Evolutionary conservation across 306 rosid genomes (phyloP).

Genomic region (Spatholobus suberectus): DNA sequence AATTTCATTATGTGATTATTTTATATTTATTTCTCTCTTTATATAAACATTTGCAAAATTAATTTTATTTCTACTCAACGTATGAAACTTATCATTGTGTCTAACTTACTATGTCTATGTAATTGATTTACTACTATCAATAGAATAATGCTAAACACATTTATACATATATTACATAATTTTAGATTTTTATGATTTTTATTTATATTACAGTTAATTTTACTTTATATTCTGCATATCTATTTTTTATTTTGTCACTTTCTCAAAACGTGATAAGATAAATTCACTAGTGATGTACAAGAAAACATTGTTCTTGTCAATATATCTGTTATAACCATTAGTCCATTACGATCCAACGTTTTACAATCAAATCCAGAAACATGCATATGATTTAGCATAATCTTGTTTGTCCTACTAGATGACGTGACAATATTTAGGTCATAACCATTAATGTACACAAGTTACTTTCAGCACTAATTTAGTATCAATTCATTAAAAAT

Average conservation of each 20-base stretch:
- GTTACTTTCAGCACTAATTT: not conserved
- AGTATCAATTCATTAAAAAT: not conserved
- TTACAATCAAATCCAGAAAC: not conserved
- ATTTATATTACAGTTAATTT: too few species aligned
- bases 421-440: conserved; percentile 1
- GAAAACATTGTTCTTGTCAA: not conserved
- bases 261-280: not conserved
- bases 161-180: not conserved
- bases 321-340: not conserved
- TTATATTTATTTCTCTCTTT: not conserved
- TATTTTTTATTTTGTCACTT: not conserved
- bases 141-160: not conserved
- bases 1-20: not conserved
- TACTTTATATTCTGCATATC: not conserved
- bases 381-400: not conserved
- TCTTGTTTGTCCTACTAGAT: not conserved
- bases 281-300: not conserved
- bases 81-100: too few species aligned
- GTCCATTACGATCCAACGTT: not conserved
- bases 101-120: too few species aligned
- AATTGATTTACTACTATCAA: too few species aligned
- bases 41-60: not conserved
- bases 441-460: not conserved
- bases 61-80: not conserved
- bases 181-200: not conserved